Conservation (phyloP, 192 early-diverging fungal species). For the Coemansia guatemalensis region DNA sequence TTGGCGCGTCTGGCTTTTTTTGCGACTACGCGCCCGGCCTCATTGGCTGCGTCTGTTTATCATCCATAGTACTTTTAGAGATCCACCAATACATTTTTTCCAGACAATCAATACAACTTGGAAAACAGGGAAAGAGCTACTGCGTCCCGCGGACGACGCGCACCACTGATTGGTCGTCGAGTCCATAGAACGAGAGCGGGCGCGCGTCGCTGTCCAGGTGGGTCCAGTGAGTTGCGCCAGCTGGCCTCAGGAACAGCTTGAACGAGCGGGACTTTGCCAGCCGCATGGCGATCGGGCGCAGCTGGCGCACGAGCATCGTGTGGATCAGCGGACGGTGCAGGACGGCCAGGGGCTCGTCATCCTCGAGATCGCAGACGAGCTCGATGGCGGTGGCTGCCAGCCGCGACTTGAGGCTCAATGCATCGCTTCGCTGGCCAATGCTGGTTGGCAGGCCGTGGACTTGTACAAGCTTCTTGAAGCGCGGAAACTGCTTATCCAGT, state of each 20-base stretch:
- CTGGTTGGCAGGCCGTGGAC: slow-evolving; percentile 21
- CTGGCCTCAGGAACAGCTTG: neutral
- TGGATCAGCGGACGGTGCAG: slow-evolving; percentile 13
- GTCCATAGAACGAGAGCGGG: slow-evolving; percentile 33
- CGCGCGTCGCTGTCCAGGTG: slow-evolving; percentile 26
- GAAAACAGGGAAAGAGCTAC: neutral
- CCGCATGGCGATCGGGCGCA: slow-evolving; percentile 21
- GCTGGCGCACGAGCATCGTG: slow-evolving; percentile 42
- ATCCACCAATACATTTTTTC: no score
- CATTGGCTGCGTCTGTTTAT: neutral
- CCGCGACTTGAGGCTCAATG: slow-evolving; percentile 10
- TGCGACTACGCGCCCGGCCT: neutral
- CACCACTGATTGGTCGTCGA: slow-evolving; percentile 23
- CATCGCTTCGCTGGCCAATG: neutral
- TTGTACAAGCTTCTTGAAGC: slow-evolving; percentile 12
- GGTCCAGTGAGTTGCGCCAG: slow-evolving; percentile 9
- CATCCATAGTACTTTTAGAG: no score
- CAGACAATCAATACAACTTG: neutral
- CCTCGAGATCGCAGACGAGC: slow-evolving; percentile 3
- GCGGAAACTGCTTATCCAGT: slow-evolving; percentile 14
- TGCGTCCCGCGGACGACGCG: slow-evolving; percentile 6
- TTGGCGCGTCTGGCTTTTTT: slow-evolving; percentile 3
- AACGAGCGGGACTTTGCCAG: slow-evolving; percentile 22
- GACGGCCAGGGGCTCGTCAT: neutral
- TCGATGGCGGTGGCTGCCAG: slow-evolving; percentile 8